Conservation (phyloP, 2,329 filamentous ascomycete species). For the Bipolaris gigantea region DNA sequence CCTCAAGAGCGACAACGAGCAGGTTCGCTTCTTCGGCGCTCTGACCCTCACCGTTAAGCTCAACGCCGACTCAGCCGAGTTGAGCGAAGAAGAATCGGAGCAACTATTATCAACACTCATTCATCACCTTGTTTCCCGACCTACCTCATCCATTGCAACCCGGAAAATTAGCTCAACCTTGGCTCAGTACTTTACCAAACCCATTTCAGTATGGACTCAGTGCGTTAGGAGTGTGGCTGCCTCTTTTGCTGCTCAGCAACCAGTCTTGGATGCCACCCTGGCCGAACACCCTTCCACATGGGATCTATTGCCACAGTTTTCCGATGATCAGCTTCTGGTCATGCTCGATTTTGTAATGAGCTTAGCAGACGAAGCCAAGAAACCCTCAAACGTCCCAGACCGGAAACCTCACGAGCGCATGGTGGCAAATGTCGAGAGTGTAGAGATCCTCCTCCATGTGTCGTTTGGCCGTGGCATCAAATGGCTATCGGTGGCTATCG, state of each 20-base stretch:
- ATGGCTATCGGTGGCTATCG: constrained; percentile 31
- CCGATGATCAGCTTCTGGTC: constrained; percentile 57
- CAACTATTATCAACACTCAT: constrained; percentile 44
- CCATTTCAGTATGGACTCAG: constrained; percentile 66
- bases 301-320: constrained; percentile 52
- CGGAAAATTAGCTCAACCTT: constrained; percentile 78
- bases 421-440: constrained; percentile 55
- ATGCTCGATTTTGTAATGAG: constrained; percentile 66
- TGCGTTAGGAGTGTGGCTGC: constrained; percentile 66
- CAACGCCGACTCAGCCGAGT: constrained; percentile 73
- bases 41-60: constrained; percentile 93
- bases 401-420: constrained; percentile 56
- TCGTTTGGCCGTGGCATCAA: constrained; percentile 43
- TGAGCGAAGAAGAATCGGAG: constrained; percentile 40
- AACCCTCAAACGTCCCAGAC: constrained; percentile 64
- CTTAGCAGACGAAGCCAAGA: constrained; percentile 68
- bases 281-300: constrained; percentile 49
- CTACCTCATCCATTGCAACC: constrained; percentile 61
- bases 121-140: constrained; percentile 36
- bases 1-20: constrained; percentile 67
- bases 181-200: constrained; percentile 73
- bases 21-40: constrained; percentile 88
- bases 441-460: constrained; percentile 53
- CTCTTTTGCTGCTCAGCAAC: constrained; percentile 56
- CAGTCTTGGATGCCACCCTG: constrained; percentile 54